Evolutionary conservation across 805 yeast species (phyloP).

Genomic region (Kuraishia capsulata): DNA sequence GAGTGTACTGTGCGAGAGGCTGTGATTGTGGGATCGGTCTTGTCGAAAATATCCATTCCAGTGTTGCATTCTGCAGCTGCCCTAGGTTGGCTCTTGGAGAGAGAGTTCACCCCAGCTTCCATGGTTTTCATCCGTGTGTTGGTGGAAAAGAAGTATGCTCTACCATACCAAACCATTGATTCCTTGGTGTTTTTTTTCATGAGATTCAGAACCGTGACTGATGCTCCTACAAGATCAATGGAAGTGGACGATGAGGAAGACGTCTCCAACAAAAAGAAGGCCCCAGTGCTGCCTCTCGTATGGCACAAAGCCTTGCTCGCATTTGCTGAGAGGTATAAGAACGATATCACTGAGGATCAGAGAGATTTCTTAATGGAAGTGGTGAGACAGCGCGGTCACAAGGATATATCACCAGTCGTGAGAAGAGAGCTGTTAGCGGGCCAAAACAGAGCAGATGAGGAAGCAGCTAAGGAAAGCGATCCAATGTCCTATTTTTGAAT

Average conservation of each 20-base stretch:
- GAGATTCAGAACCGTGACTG: constrained; percentile 65
- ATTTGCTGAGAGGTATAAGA: constrained; percentile 93
- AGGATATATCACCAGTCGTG: constrained; percentile 85
- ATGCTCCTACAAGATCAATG: constrained; percentile 15
- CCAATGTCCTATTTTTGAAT: not conserved
- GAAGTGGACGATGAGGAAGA: constrained; percentile 20
- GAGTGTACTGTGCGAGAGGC: constrained; percentile 92
- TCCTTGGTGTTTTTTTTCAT: constrained; percentile 90
- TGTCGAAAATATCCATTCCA: constrained; percentile 85
- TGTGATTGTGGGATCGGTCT: constrained; percentile 85
- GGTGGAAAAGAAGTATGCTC: constrained; percentile 89
- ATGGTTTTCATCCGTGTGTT: constrained; percentile 85
- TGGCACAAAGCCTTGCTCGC: constrained; percentile 97
- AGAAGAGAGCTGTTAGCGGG: constrained; percentile 92
- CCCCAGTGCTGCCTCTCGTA: constrained; percentile 77
- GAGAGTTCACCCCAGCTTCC: constrained; percentile 81
- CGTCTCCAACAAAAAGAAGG: constrained; percentile 21
- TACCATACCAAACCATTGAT: constrained; percentile 94
- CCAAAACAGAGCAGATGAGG: constrained; percentile 35
- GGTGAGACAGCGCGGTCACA: constrained; percentile 82
- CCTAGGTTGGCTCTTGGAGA: constrained; percentile 68
- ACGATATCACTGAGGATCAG: constrained; percentile 98
- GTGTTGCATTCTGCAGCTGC: constrained; percentile 96
- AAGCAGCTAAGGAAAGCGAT: not conserved
- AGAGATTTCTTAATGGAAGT: constrained; percentile 90